Base-by-base conservation (phyloP, 106 monocot species). In the Allium sativum region DNA sequence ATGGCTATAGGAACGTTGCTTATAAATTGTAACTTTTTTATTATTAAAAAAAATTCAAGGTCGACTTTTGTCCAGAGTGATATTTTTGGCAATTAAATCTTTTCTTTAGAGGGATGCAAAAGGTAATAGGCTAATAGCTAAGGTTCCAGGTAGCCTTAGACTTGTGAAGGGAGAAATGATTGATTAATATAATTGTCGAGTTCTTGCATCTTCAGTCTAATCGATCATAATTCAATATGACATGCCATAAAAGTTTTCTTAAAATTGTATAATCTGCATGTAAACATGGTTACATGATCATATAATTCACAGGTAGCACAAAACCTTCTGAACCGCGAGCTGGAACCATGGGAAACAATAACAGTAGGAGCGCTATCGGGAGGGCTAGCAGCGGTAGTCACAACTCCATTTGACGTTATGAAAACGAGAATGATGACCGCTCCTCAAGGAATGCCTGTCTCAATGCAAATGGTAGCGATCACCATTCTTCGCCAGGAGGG, bases 401-500 rank as follows among this genome's bases (percentile, higher is more conserved):
- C 96, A 0, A 98, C 91, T 53, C 96, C 96, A 0, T 98, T 98
- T 60, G 96, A 98, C 61, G 96, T 98, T 73, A 91, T 98, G 92
- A 98, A 98, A 65, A 98, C 96, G 4, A 75, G 91, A 57, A 92
- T 85, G 91, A 98, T 98, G 91, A 98, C 91, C 1, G 88, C 96
- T 6, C 84, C 80, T 4, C 91, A 64, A 62, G 91, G 96, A 12
- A 14, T 78, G 21, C 82, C 75, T 5, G 70, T 79, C 2, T 88
- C 96, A 7, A 98, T 98, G 96, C 79, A 82, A 42, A 78, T 92
- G 71, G 71, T 98, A 21, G 88, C 91, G 20, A 70, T 92, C 72
- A 82, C 96, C 68, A 87, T 98, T 48, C 82, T 98, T 41, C 79
- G 74, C 14, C 70, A 88, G 17, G 96, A 98, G 45, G 96, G 96